These are phyloP conservation scores for Ceratobasidium sp. DNA, from an alignment of 1,284 basidiomycete species.

Conservation along the genomic window DNA sequence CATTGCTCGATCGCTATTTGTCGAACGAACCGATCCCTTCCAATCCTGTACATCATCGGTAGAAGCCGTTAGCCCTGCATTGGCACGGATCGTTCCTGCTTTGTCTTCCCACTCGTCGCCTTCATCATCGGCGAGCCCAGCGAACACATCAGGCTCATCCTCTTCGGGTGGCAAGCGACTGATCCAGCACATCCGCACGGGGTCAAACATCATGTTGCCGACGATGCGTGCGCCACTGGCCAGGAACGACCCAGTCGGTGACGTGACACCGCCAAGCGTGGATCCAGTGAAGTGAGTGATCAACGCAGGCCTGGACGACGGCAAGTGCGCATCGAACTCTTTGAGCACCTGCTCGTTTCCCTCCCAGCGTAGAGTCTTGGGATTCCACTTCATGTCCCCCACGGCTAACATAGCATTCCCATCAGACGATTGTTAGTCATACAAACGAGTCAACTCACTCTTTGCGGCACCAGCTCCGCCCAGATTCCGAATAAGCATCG, in stretches of 20 bases:
- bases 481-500: constrained; percentile 87
- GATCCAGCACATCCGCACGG: constrained; percentile 92
- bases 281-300: constrained; percentile 90
- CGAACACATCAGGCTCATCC: constrained; percentile 92
- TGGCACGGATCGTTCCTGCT: constrained; percentile 77
- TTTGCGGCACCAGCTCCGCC: constrained; percentile 74
- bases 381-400: constrained; percentile 98
- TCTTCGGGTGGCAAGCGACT: constrained; percentile 83
- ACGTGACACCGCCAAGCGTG: constrained; percentile 63
- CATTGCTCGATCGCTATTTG: constrained; percentile 40
- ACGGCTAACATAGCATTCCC: constrained; percentile 62
- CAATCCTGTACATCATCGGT: constrained; percentile 27
- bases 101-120: constrained; percentile 67
- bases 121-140: constrained; percentile 86
- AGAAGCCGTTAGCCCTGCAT: constrained; percentile 39
- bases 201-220: constrained; percentile 98
- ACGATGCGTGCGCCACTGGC: constrained; percentile 82
- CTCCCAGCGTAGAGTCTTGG: constrained; percentile 88
- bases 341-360: constrained; percentile 90
- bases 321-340: constrained; percentile 85
- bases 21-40: constrained; percentile 35
- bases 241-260: constrained; percentile 74
- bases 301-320: constrained; percentile 90
- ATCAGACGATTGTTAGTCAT: constrained; percentile 39
- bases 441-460: constrained; percentile 58